phyloP scores from a whole-genome alignment of 2,329 filamentous ascomycete genomes.

The Aspergillus terreus region DNA sequence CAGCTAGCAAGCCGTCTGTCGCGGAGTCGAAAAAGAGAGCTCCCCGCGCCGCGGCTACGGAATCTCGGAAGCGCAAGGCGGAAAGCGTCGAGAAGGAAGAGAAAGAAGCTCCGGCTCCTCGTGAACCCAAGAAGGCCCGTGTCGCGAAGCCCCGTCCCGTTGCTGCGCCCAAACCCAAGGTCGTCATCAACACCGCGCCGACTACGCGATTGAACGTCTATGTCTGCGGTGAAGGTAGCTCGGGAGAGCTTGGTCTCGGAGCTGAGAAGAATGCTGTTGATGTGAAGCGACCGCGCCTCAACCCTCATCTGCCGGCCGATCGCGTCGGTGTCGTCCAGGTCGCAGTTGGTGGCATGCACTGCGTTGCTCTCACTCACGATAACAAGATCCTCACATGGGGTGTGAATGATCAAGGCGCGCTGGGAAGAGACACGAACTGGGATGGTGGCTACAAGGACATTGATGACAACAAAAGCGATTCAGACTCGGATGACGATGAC shows the following conservation, averaged over 20 bases:
- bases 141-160: conserved; percentile 18
- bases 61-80: conserved; percentile 33
- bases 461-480: conserved; percentile 35
- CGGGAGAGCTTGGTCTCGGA: conserved; percentile 80
- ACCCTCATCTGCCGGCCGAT: conserved; percentile 55
- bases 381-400: conserved; percentile 84
- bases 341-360: conserved; percentile 79
- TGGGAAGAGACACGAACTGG: conserved; percentile 70
- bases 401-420: conserved; percentile 78
- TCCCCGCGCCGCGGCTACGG: conserved; percentile 11
- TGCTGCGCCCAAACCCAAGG: conserved; percentile 24
- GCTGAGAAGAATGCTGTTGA: conserved; percentile 63
- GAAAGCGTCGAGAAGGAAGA: conserved; percentile 26
- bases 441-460: conserved; percentile 59
- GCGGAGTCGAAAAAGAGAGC: conserved; percentile 17
- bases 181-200: conserved; percentile 61
- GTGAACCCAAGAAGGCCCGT: conserved; percentile 29
- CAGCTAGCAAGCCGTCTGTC: conserved; percentile 17
- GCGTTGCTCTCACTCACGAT: conserved; percentile 69
- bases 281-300: conserved; percentile 70
- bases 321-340: conserved; percentile 68
- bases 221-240: conserved; percentile 74
- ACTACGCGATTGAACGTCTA: conserved; percentile 61
- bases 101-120: conserved; percentile 18
- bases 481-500: conserved; percentile 49